phyloP scores from a whole-genome alignment of 2,329 filamentous ascomycete genomes.

The Neopestalotiopsis clavispora region DNA sequence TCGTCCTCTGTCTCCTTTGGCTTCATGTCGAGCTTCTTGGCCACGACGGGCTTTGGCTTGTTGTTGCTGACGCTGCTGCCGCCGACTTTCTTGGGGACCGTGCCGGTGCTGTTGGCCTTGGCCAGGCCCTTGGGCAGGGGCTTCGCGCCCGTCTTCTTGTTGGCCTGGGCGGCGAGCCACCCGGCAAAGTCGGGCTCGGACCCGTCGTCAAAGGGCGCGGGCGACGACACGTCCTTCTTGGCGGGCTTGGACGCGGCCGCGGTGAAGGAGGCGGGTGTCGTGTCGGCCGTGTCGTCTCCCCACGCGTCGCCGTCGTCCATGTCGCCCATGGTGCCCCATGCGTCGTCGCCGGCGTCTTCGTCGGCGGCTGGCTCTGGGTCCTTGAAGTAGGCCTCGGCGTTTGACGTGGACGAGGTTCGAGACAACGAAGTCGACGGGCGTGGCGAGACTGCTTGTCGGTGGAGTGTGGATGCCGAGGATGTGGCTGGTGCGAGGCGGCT shows the following conservation, averaged over 20 bases:
- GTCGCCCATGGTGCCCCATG: slow-evolving; percentile 74
- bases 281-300: slow-evolving; percentile 49
- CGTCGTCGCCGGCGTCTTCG: slow-evolving; percentile 68
- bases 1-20: slow-evolving; percentile 64
- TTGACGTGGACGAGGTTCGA: slow-evolving; percentile 52
- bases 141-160: slow-evolving; percentile 68
- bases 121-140: slow-evolving; percentile 81
- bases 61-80: slow-evolving; percentile 38
- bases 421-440: slow-evolving; percentile 46
- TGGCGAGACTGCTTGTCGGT: slow-evolving; percentile 64
- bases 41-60: slow-evolving; percentile 51
- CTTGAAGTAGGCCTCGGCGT: slow-evolving; percentile 43
- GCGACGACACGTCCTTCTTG: slow-evolving; percentile 37
- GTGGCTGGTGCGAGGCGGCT: slow-evolving; percentile 42
- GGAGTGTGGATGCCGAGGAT: slow-evolving; percentile 62
- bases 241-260: slow-evolving; percentile 37
- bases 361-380: slow-evolving; percentile 52
- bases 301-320: slow-evolving; percentile 53
- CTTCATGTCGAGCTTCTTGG: slow-evolving; percentile 74
- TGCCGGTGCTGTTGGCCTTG: slow-evolving; percentile 54
- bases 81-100: slow-evolving; percentile 34
- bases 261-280: slow-evolving; percentile 27
- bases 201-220: slow-evolving; percentile 75
- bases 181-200: slow-evolving; percentile 95
- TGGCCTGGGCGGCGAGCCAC: slow-evolving; percentile 87